Evolutionary conservation across 129 eudicot genomes (phyloP), one percentile per base, ranked within the genome.

Genomic region (Oenanthe sinensis): DNA sequence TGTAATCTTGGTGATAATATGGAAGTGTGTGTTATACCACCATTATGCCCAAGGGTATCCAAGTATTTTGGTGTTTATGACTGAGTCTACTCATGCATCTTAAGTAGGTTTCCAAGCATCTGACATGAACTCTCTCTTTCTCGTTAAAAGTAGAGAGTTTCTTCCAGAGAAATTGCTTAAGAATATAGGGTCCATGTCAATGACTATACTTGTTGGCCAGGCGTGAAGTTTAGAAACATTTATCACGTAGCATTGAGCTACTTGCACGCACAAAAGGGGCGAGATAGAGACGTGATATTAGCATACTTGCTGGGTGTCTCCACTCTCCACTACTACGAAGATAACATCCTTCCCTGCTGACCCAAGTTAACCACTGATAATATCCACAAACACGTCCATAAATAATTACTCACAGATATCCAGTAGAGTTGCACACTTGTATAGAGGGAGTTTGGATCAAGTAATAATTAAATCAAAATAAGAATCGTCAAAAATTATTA

Each of bases 151-250:
- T n/a, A 30, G 10, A 0, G 65, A 60, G 33, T 60, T 60, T 0
- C n/a, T 60, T 9, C 14, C 30, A 12, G 5, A 12, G 5, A 58
- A 58, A 58, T 58, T 22, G 65, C 10, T 20, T 6, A 22, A 55
- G 12, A 55, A 55, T 55, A 22, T n/a, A n/a, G 68, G 68, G 68
- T n/a, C 68, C 68, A 60, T 60, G 68, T n/a, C 33, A 60, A 60
- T 60, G 68, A 60, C 68, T 60, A 60, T 60, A 60, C 68, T 10
- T 60, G 33, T 60, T 60, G 68, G 33, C 68, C 30, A 24, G 68
- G 13, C 65, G n/a, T 58, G 13, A 22, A 60, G 68, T 8, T 24
- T 24, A 9, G 0, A 60, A 60, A 60, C 68, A 60, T 60, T n/a
- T n/a, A 60, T n/a, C 68, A 60, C 24, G 68, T 60, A n/a, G 68